Evolutionary conservation across 2,329 filamentous ascomycete genomes (phyloP).

Genomic region (Blastomyces parvus): DNA sequence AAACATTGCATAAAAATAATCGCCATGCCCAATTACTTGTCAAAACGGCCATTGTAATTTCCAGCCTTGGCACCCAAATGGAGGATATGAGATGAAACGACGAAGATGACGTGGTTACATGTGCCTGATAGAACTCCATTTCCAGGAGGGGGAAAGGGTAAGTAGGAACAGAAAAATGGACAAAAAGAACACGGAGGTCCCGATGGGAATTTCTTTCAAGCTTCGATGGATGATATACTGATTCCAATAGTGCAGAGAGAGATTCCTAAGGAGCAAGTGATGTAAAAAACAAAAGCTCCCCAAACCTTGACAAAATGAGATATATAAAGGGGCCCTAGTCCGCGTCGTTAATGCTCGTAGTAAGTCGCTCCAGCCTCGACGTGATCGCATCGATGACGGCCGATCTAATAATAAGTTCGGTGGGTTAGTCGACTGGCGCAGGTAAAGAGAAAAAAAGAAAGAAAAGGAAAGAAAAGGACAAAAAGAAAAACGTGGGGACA

Average conservation of each 20-base stretch:
- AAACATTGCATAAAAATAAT: not conserved
- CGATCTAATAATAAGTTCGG: constrained; percentile 23
- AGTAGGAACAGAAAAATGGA: not conserved
- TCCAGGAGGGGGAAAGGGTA: not conserved
- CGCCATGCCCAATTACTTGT: not conserved
- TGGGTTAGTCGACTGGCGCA: constrained; percentile 10
- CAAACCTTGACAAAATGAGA: not conserved
- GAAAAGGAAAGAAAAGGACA: not conserved
- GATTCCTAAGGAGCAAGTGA: not conserved
- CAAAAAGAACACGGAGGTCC: not conserved
- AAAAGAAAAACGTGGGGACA: too few species aligned
- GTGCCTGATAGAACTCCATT: not conserved
- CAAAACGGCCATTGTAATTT: not conserved
- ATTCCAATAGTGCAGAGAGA: not conserved
- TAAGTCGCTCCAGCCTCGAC: constrained; percentile 32
- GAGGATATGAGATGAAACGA: not conserved
- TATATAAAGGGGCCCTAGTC: not conserved
- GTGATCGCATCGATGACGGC: constrained; percentile 38
- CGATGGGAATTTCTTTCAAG: not conserved
- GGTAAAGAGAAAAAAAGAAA: not conserved
- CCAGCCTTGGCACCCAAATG: not conserved
- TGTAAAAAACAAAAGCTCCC: not conserved
- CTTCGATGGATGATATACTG: not conserved
- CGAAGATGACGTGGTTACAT: not conserved
- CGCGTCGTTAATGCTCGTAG: constrained; percentile 23